Evolutionary conservation across 2,329 filamentous ascomycete genomes (phyloP).

Genomic region (Fusarium proliferatum): DNA sequence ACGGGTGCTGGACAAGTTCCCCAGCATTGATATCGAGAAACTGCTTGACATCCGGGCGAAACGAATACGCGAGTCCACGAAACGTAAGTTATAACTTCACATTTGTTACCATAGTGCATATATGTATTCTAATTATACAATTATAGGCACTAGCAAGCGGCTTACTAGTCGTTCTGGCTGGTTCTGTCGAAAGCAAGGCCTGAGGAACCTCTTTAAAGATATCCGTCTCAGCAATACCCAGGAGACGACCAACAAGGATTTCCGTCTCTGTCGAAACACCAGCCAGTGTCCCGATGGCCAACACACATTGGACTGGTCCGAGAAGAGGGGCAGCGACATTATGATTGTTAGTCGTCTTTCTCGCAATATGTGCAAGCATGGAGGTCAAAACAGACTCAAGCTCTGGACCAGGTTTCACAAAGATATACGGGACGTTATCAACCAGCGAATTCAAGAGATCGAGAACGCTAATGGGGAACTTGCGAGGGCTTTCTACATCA

Average conservation of each 20-base stretch:
- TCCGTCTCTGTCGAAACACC: slow-evolving; percentile 3
- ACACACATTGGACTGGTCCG: slow-evolving; percentile 9
- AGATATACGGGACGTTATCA: slow-evolving; percentile 2
- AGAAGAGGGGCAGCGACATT: not conserved
- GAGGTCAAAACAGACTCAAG: not conserved
- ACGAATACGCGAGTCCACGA: not conserved
- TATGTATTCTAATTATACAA: not conserved
- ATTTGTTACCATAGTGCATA: not conserved
- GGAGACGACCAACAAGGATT: not conserved
- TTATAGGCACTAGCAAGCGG: not conserved
- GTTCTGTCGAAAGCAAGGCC: not conserved
- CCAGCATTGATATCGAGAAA: not conserved
- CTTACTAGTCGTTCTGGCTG: not conserved
- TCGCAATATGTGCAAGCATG: not conserved
- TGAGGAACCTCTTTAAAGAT: not conserved
- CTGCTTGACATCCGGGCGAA: not conserved
- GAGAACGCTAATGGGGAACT: not conserved
- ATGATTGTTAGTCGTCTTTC: slow-evolving; percentile 6
- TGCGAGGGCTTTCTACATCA: not conserved
- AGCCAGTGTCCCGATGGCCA: not conserved
- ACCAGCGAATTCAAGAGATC: slow-evolving; percentile 2
- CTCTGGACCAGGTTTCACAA: not conserved
- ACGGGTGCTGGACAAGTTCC: not conserved
- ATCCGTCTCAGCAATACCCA: not conserved
- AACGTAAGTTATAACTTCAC: not conserved